Evolutionary conservation across 2,329 filamentous ascomycete species (phyloP), one percentile per base, ranked within the genome.

Genomic region (Byssothecium circinans): DNA sequence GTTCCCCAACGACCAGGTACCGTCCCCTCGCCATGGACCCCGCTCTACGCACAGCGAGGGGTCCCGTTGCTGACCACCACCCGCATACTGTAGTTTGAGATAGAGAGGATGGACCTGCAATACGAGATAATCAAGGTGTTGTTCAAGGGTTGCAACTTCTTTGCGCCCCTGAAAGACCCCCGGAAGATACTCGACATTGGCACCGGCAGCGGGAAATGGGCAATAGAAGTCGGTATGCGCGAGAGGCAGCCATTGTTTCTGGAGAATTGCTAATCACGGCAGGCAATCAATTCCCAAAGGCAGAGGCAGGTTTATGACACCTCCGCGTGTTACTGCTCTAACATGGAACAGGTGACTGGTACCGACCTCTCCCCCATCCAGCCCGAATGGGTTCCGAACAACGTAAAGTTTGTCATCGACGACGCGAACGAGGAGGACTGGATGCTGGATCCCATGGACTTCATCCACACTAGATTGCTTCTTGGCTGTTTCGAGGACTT

Each of bases 321-420:
- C 14, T 12, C 19, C 5, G 10, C 6, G 30, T 8, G 2, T 35
- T 23, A 41, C 41, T 25, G 17, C 49, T 57, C 68, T 47, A 64
- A 53, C 22, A 8, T 27, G 18, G 14, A 36, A 10, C 48, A 75
- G 72, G 56, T 75, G 12, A 71, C 65, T 34, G 73, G 73, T 38
- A 74, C 71, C 17, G 73, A 74, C 46, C 56, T 74, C 8, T 71
- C 70, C 2, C 69, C 71, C n/a, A 72, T 72, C 37, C 70, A 71
- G 45, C 69, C 69, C 10, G 62, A 69, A 49, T 64, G 58, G 55
- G 61, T 89, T 1, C 87, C 88, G 0, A 79, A 81, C 15, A 91
- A 91, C 53, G 85, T 90, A 12, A 81, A 83, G 52, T 91, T 91
- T 56, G 83, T 83, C 50, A 79, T 91, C 37, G 86, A 90, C 61